These are phyloP conservation scores for Hypericum androsaemum DNA, from an alignment of 345 rosid genomes.

Conservation along the genomic window DNA sequence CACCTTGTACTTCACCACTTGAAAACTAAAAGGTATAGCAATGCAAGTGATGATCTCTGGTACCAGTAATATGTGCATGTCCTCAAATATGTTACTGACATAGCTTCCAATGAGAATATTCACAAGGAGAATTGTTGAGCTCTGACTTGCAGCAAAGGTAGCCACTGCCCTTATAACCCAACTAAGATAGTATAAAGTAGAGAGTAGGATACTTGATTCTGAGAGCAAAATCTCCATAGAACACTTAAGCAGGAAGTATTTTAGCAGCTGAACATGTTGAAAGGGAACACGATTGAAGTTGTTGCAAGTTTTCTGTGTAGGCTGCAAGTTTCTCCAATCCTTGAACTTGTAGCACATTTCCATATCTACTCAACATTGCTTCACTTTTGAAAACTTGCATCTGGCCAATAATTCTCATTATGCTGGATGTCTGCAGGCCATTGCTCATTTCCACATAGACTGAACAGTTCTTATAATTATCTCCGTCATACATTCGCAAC, in stretches of 20 bases:
- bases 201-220: slow-evolving; percentile 89
- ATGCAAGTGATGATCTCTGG: slow-evolving; percentile 75
- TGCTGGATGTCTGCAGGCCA: too few species aligned
- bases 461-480: too few species aligned
- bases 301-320: too few species aligned
- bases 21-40: slow-evolving; percentile 78
- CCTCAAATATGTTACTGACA: slow-evolving; percentile 96
- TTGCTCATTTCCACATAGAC: too few species aligned
- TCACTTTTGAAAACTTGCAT: too few species aligned
- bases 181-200: slow-evolving; percentile 68
- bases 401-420: too few species aligned
- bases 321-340: too few species aligned
- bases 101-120: slow-evolving; percentile 87
- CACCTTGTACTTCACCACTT: slow-evolving; percentile 48
- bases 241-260: slow-evolving; percentile 96
- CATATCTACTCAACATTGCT: too few species aligned
- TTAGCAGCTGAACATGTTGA: slow-evolving; percentile 84
- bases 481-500: too few species aligned
- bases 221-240: slow-evolving; percentile 92
- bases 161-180: slow-evolving; percentile 86
- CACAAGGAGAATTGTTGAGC: slow-evolving; percentile 87
- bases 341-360: too few species aligned
- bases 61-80: slow-evolving; percentile 88
- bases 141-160: slow-evolving; percentile 73
- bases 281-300: slow-evolving; percentile 5